Evolutionary conservation across 2,329 filamentous ascomycete genomes (phyloP).

Genomic region (Penicillium glabrum): DNA sequence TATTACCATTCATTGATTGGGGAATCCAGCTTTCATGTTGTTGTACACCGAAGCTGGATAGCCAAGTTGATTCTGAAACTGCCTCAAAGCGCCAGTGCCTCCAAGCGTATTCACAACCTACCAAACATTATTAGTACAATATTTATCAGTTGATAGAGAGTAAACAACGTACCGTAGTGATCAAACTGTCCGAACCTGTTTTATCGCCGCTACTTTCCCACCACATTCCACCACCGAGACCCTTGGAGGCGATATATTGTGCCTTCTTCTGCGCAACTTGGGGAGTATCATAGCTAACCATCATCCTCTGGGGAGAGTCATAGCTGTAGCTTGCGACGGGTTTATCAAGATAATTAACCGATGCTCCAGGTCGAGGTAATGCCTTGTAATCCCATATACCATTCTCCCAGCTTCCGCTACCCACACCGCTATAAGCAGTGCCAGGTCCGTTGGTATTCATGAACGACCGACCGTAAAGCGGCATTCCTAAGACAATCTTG

Average conservation of each 20-base stretch:
- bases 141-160: background rate
- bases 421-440: conserved; percentile 66
- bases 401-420: conserved; percentile 78
- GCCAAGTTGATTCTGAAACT: conserved; percentile 47
- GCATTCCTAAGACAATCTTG: conserved; percentile 90
- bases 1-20: conserved; percentile 2
- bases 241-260: conserved; percentile 64
- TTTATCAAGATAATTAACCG: conserved; percentile 60
- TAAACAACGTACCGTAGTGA: conserved; percentile 48
- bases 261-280: conserved; percentile 68
- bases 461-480: conserved; percentile 86
- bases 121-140: background rate
- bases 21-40: conserved; percentile 43
- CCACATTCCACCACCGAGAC: conserved; percentile 92
- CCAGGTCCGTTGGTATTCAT: conserved; percentile 75
- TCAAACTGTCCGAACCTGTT: conserved; percentile 63
- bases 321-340: conserved; percentile 73
- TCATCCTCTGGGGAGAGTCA: conserved; percentile 56
- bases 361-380: conserved; percentile 67
- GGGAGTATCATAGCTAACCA: conserved; percentile 77
- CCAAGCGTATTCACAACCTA: conserved; percentile 36
- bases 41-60: conserved; percentile 57
- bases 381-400: conserved; percentile 89
- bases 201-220: conserved; percentile 86
- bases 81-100: conserved; percentile 43